Evolutionary conservation across 2,329 filamentous ascomycete species (phyloP), one percentile per base, ranked within the genome.

Genomic region (Neonectria sp.): DNA sequence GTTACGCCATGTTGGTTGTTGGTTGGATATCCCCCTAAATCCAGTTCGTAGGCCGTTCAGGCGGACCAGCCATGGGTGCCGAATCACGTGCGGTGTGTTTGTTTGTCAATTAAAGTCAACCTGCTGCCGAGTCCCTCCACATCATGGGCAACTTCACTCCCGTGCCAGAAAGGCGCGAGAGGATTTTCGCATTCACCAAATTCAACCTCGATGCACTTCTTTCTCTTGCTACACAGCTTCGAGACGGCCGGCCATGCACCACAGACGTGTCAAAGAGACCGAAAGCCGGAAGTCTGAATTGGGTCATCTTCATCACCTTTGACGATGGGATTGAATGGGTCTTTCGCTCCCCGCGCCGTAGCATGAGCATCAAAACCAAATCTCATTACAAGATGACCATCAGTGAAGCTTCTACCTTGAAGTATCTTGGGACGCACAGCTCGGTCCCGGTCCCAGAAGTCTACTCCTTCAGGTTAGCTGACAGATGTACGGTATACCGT

Each of bases 251-350:
- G 33, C 43, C 55, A 61, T 74, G 72, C 60, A 71, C 37, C 45
- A 57, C 55, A n/a, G 69, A 75, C 29, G n/a, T 27, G 24, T 56
- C 60, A 24, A 27, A 51, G 25, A 60, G 35, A 33, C 71, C 72
- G 2, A 71, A 70, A 35, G 35, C 52, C 25, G 72, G 70, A n/a
- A 65, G 68, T 43, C 56, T 70, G 13, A 74, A 74, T 55, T 75
- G 70, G 69, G 67, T 63, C 31, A 68, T 73, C 27, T 73, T 73
- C 33, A 33, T 75, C 12, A 64, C 63, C 27, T 74, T 75, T 40
- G 69, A 70, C 35, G 69, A 75, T 69, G 72, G 71, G 17, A 51
- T 72, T n/a, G 73, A 75, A 55, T 74, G 69, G 71, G 71, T 71
- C 12, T 73, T 74, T 56, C 70, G 72, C 7, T 73, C 70, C 3